Conservation (phyloP, 2,329 filamentous ascomycete species). For the Plenodomus tracheiphilus region DNA sequence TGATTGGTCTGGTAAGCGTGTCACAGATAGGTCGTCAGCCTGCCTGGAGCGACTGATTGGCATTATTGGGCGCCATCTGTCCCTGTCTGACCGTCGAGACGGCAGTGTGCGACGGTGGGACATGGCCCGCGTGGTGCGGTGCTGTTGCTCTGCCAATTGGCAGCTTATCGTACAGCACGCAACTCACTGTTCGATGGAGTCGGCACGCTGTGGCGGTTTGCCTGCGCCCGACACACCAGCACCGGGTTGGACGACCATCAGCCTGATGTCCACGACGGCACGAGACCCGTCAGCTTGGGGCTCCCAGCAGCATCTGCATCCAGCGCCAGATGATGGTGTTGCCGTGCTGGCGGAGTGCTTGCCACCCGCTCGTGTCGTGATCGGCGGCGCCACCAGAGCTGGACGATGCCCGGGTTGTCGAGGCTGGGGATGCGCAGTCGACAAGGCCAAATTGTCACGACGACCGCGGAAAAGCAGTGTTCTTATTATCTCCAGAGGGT, state of each 20-base stretch:
- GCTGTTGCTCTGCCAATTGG: background rate
- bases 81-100: background rate
- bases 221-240: background rate
- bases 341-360: no score
- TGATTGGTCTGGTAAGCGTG: slow-evolving; percentile 19
- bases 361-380: no score
- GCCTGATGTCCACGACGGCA: background rate
- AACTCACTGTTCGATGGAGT: background rate
- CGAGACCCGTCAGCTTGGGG: background rate
- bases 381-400: slow-evolving; percentile 1
- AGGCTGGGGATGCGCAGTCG: slow-evolving; percentile 6
- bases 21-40: slow-evolving; percentile 11
- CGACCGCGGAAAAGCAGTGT: slow-evolving; percentile 39
- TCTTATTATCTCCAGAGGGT: slow-evolving; percentile 28
- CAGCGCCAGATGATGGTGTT: no score
- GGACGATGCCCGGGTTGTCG: slow-evolving; percentile 1
- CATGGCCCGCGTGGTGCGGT: background rate
- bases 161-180: slow-evolving; percentile 1
- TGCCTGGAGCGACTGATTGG: slow-evolving; percentile 7
- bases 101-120: background rate
- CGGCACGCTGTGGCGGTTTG: background rate
- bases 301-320: background rate
- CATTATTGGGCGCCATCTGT: slow-evolving; percentile 1
- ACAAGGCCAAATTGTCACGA: slow-evolving; percentile 29
- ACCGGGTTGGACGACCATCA: background rate